Evolutionary conservation across 305 asterid genomes (phyloP), one percentile per base, ranked within the genome.

Genomic region (Fraxinus latifolia): DNA sequence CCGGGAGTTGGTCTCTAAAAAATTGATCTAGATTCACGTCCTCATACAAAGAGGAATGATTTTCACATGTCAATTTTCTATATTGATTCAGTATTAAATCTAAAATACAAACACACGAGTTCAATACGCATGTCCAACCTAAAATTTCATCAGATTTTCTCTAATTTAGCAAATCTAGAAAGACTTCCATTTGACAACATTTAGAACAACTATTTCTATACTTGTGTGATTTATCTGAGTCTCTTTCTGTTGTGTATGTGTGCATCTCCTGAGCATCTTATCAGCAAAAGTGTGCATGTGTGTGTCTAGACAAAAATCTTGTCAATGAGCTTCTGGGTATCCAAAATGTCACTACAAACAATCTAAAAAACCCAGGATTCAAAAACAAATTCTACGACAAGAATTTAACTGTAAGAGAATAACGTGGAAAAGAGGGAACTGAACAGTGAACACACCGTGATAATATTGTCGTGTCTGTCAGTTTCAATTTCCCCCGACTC

Each of bases 371-470:
- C 39, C 37, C 82, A 9, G 17, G 12, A 77, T 33, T 23, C 77
- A 85, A 80, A 33, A 85, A 78, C 19, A 60, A 79, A 72, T 36
- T 80, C 39, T 25, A 77, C 27, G 17, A 75, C 15, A 77, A 27
- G 77, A 12, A 34, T 29, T 12, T 37, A 17, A 37, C 47, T 3
- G 79, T 47, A 58, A 75, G 83, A 70, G 29, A 60, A 25, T 39
- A 70, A 29, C 75, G 23, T 3, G 19, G 42, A 3, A 70, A 31
- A 82, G 77, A 82, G 70, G 3, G 75, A 86, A 87, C 85, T 88
- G 85, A 86, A 91, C 97, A 87, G 84, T 88, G 85, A 86, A 91
- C 97, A 89, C 86, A 95, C 99, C 97, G 82, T 90, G 89, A 89
- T 76, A 47, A 81, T 36, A 78, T 89, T 81, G 65, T 74, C 90